Evolutionary conservation across 2,329 filamentous ascomycete genomes (phyloP).

Genomic region (Tolypocladium tropicale): DNA sequence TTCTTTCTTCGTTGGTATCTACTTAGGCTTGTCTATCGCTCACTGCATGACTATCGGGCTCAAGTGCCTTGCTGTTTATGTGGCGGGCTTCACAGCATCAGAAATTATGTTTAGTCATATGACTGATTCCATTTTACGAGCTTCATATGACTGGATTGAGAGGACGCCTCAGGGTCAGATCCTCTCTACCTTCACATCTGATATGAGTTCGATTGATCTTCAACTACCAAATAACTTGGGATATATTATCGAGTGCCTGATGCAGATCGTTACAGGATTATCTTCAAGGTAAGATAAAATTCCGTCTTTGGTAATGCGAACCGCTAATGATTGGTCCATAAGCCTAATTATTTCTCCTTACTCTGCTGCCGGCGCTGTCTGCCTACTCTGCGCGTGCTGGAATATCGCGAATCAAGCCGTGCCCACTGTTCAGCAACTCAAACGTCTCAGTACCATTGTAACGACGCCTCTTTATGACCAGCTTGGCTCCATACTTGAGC

Average conservation of each 20-base stretch:
- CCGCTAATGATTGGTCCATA: not conserved
- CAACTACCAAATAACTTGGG: not conserved
- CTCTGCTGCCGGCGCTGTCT: not conserved
- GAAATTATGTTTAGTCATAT: not conserved
- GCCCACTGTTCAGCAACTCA: not conserved
- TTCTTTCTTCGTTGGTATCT: not conserved
- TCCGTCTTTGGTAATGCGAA: not conserved
- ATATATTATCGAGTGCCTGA: not conserved
- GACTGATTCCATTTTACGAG: not conserved
- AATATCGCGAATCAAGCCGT: not conserved
- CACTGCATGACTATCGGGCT: not conserved
- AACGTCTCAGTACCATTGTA: not conserved
- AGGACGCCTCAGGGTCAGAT: not conserved
- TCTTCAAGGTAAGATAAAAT: not conserved
- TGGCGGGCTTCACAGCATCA: not conserved
- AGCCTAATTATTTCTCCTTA: not conserved
- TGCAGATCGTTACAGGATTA: not conserved
- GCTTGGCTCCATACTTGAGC: not conserved
- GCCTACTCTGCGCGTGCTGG: not conserved
- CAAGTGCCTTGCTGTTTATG: not conserved
- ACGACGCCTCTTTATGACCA: not conserved
- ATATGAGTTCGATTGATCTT: not conserved
- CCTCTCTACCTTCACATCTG: not conserved
- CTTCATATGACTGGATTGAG: not conserved
- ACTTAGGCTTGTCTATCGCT: not conserved